These are phyloP conservation scores for Oryza meridionalis DNA, from an alignment of 176 grass and related monocot species.

Conservation along the genomic window DNA sequence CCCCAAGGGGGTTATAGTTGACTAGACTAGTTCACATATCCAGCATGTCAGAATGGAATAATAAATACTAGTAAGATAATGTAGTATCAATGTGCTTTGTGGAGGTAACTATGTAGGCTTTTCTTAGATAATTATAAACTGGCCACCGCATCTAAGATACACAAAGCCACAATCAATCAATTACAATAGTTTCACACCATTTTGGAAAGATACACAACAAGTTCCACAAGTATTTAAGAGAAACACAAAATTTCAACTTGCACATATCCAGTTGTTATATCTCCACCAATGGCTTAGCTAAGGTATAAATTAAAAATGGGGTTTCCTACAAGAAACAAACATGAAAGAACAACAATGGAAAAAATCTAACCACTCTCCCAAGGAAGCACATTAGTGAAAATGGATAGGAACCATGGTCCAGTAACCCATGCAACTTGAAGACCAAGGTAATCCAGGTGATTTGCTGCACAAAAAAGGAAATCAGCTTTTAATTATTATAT, in stretches of 20 bases:
- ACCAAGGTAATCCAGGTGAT: conserved; percentile 93
- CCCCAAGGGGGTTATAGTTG: not conserved
- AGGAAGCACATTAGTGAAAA: conserved; percentile 99
- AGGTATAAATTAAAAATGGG: conserved; percentile 23
- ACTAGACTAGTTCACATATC: not conserved
- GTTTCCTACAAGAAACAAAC: conserved; percentile 32
- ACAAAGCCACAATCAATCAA: too few relatives aligned
- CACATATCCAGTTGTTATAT: too few relatives aligned
- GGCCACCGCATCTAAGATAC: too few relatives aligned
- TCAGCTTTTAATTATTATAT: conserved; percentile 31
- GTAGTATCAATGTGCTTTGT: conserved; percentile 9
- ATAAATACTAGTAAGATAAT: conserved; percentile 9
- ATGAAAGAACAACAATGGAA: conserved; percentile 42
- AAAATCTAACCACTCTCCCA: conserved; percentile 98
- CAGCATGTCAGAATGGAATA: conserved; percentile 8
- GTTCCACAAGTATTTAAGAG: too few relatives aligned
- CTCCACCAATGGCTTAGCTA: conserved; percentile 2
- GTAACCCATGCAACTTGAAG: conserved; percentile 97
- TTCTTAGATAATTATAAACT: too few relatives aligned
- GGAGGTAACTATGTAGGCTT: conserved; percentile 1
- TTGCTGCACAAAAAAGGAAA: conserved; percentile 66
- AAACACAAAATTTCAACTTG: too few relatives aligned
- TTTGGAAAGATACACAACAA: too few relatives aligned
- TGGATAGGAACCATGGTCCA: conserved; percentile 98
- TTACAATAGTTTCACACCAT: too few relatives aligned